Percentiles rank a stretch among this genome's conserved stretches.
These are phyloP conservation scores for Ceratocystis variospora DNA, from an alignment of 2,329 filamentous ascomycete species.

Conservation along the genomic window DNA sequence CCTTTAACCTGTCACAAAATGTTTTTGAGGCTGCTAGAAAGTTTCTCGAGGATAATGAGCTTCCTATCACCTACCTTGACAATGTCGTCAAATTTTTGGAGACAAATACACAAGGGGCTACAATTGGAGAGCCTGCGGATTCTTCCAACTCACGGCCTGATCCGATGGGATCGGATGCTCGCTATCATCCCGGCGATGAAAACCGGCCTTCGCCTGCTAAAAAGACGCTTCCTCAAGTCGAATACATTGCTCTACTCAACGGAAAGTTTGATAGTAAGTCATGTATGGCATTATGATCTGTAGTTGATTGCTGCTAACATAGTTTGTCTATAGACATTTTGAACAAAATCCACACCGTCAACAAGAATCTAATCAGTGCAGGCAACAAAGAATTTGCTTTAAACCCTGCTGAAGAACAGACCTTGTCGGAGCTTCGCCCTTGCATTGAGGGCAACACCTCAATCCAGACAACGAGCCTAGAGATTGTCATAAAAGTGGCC, in stretches of 20 bases:
- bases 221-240: constrained; percentile 57
- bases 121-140: constrained; percentile 44
- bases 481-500: constrained; percentile 55
- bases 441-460: constrained; percentile 48
- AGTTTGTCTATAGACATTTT: constrained; percentile 44
- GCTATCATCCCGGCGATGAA: constrained; percentile 61
- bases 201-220: constrained; percentile 30
- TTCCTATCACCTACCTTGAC: constrained; percentile 77
- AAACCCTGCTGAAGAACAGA: constrained; percentile 54
- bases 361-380: constrained; percentile 54
- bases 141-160: constrained; percentile 41
- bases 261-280: constrained; percentile 50
- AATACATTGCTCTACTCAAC: constrained; percentile 55
- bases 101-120: constrained; percentile 75
- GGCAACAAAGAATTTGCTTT: constrained; percentile 62
- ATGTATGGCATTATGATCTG: not conserved
- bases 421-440: constrained; percentile 46
- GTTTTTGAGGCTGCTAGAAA: constrained; percentile 83
- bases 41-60: constrained; percentile 78
- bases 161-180: constrained; percentile 62
- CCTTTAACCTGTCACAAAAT: constrained; percentile 84
- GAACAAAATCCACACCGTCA: constrained; percentile 64
- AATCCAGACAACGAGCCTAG: constrained; percentile 39
- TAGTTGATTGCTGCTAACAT: constrained; percentile 8
- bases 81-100: constrained; percentile 88